Base-by-base conservation (phyloP, 2,329 filamentous ascomycete species). In the Neofusicoccum cordaticola region DNA sequence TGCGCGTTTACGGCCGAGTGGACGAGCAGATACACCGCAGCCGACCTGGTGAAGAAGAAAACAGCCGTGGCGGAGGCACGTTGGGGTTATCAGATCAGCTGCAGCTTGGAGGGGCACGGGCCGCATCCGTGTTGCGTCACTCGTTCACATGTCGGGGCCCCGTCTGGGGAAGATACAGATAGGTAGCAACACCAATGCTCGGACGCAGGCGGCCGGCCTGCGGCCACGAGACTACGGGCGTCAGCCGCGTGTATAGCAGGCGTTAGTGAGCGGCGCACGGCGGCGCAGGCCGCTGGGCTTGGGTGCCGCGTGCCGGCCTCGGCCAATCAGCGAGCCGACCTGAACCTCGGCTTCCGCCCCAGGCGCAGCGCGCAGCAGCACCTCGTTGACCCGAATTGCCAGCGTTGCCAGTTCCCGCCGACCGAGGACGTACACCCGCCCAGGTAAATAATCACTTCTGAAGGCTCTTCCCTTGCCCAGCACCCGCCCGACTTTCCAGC, bases 321-420 rank as follows among this genome's bases (percentile, higher is more conserved):
- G 42, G 56, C 56, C 56, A 60, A 60, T 60, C 41, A 47, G 56
- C 42, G 31, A 47, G 11, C 42, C 42, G 56, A 47, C 31, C 6
- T 47, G 61, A 45, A 63, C 61, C 61, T 63, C 61, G 61, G 61
- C 61, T 37, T 19, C 50, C 17, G 56, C 56, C 56, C 31, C 56
- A 60, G 31, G 15, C 27, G 6, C 41, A 34, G 13, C 53, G 22
- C 53, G 41, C 56, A 34, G 44, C 41, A 60, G 56, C 56, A 37
- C 42, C 56, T 47, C 56, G 56, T 37, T 35, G 56, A 60, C 47
- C 56, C 56, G 56, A 60, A 48, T n/a, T 35, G 56, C 56, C 56
- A 60, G 27, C 56, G 22, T 47, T 47, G 42, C 45, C 58, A 50
- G 58, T 64, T 64, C 62, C 62, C 62, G 62, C 62, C 52, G 62